These are phyloP conservation scores for Wickerhamiella parazyma DNA, from an alignment of 805 yeast genomes.

Conservation along the genomic window DNA sequence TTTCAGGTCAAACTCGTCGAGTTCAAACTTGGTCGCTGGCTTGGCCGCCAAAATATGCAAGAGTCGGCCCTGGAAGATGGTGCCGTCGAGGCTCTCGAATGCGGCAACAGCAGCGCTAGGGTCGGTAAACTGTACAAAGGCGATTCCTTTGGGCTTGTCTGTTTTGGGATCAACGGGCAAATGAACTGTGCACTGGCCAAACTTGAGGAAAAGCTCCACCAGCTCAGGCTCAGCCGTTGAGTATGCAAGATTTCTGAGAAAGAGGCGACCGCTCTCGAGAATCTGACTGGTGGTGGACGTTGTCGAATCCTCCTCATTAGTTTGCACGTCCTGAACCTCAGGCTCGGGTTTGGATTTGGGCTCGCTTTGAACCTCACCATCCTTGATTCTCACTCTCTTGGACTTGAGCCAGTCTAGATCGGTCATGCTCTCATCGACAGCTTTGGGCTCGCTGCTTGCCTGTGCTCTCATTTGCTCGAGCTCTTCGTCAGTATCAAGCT, in stretches of 20 bases:
- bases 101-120: slow-evolving; percentile 67
- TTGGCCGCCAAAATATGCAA: slow-evolving; percentile 81
- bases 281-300: slow-evolving; percentile 29
- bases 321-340: background rate
- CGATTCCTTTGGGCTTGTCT: slow-evolving; percentile 85
- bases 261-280: slow-evolving; percentile 61
- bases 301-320: slow-evolving; percentile 8
- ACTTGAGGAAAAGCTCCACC: slow-evolving; percentile 44
- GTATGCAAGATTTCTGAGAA: slow-evolving; percentile 74
- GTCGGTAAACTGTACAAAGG: slow-evolving; percentile 60
- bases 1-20: slow-evolving; percentile 83
- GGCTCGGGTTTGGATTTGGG: background rate
- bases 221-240: slow-evolving; percentile 72
- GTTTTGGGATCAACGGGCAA: slow-evolving; percentile 83
- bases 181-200: slow-evolving; percentile 71
- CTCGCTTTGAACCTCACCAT: slow-evolving; percentile 9
- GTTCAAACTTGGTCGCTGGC: slow-evolving; percentile 61
- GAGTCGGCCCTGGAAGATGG: slow-evolving; percentile 86
- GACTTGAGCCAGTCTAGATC: slow-evolving; percentile 81
- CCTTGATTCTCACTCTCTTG: slow-evolving; percentile 59
- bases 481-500: slow-evolving; percentile 21
- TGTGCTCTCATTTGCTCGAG: slow-evolving; percentile 17
- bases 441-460: slow-evolving; percentile 29
- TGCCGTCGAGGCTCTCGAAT: slow-evolving; percentile 60
- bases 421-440: slow-evolving; percentile 40